Conservation (phyloP, 805 yeast genomes). For the Hanseniaspora occidentalis region DNA sequence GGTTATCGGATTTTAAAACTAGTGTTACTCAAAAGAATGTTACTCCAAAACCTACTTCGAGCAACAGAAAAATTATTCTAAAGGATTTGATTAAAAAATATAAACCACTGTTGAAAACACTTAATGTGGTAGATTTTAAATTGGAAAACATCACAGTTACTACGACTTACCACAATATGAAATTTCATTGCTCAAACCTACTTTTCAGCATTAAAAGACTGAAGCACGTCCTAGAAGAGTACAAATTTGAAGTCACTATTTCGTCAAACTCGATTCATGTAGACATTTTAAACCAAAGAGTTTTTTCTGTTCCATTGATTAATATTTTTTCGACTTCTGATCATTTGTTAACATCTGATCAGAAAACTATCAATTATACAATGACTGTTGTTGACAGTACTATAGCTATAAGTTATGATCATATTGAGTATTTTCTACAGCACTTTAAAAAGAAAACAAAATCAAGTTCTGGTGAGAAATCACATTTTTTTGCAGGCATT, state of each 20-base stretch:
- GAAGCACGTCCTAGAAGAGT: background rate
- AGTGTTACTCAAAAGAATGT: background rate
- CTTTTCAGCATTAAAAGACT: slow-evolving; percentile 17
- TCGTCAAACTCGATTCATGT: slow-evolving; percentile 17
- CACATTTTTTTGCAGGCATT: background rate
- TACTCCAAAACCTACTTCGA: background rate
- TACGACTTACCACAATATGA: slow-evolving; percentile 7
- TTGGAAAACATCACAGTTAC: slow-evolving; percentile 18
- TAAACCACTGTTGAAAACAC: background rate
- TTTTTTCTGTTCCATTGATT: slow-evolving; percentile 20
- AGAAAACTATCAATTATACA: slow-evolving; percentile 13
- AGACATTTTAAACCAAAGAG: slow-evolving; percentile 11
- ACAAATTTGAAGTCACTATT: slow-evolving; percentile 16
- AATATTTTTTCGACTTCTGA: slow-evolving; percentile 19
- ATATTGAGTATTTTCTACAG: slow-evolving; percentile 6
- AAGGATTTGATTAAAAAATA: too few species aligned
- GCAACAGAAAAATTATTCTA: too few species aligned
- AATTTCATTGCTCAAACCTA: slow-evolving; percentile 17
- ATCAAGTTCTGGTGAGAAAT: background rate
- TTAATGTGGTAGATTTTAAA: slow-evolving; percentile 19
- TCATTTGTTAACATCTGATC: slow-evolving; percentile 12
- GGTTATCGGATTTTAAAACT: background rate
- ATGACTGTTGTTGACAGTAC: slow-evolving; percentile 21
- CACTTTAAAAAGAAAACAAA: slow-evolving; percentile 1
- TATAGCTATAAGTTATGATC: slow-evolving; percentile 10